Percentiles rank a stretch among this genome's conserved stretches.
Conservation (phyloP, 192 early-diverging fungal species). For the Gryganskiella cystojenkinii region DNA sequence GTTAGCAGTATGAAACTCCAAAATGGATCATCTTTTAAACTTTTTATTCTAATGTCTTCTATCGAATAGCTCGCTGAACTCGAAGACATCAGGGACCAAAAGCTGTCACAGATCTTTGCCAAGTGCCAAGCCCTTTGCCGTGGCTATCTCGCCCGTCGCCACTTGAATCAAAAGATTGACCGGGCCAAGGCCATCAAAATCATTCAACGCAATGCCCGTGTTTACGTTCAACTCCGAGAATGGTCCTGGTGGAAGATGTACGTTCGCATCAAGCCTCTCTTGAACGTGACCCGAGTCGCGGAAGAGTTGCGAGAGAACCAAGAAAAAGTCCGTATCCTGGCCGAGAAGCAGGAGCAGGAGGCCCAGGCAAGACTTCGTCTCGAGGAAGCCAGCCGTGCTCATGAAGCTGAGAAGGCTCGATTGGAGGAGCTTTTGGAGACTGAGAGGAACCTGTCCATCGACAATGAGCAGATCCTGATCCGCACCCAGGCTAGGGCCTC, state of each 20-base stretch:
- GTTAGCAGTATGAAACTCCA: neutral
- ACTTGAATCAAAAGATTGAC: slow-evolving; percentile 70
- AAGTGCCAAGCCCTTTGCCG: slow-evolving; percentile 90
- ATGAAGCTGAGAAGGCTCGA: slow-evolving; percentile 76
- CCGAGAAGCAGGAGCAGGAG: slow-evolving; percentile 71
- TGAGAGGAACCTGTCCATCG: slow-evolving; percentile 79
- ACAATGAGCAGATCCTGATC: slow-evolving; percentile 86
- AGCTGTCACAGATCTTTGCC: slow-evolving; percentile 85
- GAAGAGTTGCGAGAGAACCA: slow-evolving; percentile 84
- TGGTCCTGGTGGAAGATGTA: slow-evolving; percentile 98
- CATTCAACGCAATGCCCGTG: slow-evolving; percentile 94
- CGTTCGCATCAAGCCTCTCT: slow-evolving; percentile 89
- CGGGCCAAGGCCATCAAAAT: slow-evolving; percentile 80
- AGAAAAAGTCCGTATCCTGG: slow-evolving; percentile 75
- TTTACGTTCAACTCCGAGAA: slow-evolving; percentile 89
- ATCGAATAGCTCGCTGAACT: slow-evolving; percentile 68
- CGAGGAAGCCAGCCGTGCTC: slow-evolving; percentile 64
- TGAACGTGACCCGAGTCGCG: slow-evolving; percentile 83
- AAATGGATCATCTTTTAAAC: neutral
- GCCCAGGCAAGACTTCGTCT: slow-evolving; percentile 66
- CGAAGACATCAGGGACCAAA: slow-evolving; percentile 89
- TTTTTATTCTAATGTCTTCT: slow-evolving; percentile 8
- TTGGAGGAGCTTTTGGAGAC: slow-evolving; percentile 77
- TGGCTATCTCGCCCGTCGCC: slow-evolving; percentile 81
- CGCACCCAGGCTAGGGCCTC: slow-evolving; percentile 81